A percentile compares a stretch with the other conserved stretches of the same genome.
Conservation (phyloP, 768 basidiomycete genomes). For the Podaxis rugospora region DNA sequence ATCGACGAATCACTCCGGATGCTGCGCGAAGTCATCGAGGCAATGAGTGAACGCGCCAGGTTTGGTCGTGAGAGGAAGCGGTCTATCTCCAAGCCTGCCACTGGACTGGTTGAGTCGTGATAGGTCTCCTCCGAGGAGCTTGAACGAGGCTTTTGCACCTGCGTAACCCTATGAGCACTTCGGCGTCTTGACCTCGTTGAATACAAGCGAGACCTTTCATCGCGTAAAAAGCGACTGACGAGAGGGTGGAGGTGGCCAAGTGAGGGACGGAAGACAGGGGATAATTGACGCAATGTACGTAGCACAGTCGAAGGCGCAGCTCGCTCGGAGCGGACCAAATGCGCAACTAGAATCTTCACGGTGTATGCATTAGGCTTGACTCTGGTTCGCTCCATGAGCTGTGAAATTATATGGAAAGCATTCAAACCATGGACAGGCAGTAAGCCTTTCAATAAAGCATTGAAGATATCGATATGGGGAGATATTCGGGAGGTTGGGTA, state of each 20-base stretch:
- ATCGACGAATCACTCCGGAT: conserved; percentile 54
- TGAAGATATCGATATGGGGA: conserved; percentile 50
- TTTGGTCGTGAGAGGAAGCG: conserved; percentile 15
- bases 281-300: conserved; percentile 41
- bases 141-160: neutral
- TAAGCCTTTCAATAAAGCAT: conserved; percentile 52
- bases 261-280: conserved; percentile 38
- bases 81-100: neutral
- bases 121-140: neutral
- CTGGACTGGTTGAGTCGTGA: neutral
- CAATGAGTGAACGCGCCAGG: conserved; percentile 37
- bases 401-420: conserved; percentile 41
- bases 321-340: conserved; percentile 41
- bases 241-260: conserved; percentile 54
- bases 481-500: conserved; percentile 20
- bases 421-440: conserved; percentile 45
- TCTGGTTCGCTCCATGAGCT: conserved; percentile 48
- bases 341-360: conserved; percentile 47
- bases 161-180: no score
- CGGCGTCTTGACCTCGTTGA: conserved; percentile 17
- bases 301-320: conserved; percentile 43
- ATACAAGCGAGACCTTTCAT: conserved; percentile 53
- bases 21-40: conserved; percentile 41
- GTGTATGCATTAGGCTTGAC: conserved; percentile 54
- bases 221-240: conserved; percentile 46